A percentile compares a stretch with the other conserved stretches of the same genome.
Conservation (phyloP, 2,329 filamentous ascomycete species). For the Neoscytalidium dimidiatum region DNA sequence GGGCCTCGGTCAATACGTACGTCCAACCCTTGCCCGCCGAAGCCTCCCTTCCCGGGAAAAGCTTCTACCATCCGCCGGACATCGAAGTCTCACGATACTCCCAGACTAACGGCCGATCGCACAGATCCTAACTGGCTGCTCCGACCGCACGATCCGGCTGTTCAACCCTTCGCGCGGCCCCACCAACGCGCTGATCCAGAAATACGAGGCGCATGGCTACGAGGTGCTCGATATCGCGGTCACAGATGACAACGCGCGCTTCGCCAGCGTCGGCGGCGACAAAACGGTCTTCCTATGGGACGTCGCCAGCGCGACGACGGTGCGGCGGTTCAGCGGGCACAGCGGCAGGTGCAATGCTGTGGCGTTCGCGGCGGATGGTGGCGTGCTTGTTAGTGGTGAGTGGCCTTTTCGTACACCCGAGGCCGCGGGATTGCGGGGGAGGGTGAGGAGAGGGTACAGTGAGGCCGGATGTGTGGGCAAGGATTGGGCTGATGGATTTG, state of each 20-base stretch:
- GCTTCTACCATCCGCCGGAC: too few relatives aligned
- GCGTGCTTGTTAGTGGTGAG: conserved; percentile 65
- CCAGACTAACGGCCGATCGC: too few relatives aligned
- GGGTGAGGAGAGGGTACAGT: neutral
- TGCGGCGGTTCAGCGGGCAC: conserved; percentile 74
- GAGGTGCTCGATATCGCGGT: conserved; percentile 83
- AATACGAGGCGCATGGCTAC: conserved; percentile 88
- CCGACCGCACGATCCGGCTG: conserved; percentile 81
- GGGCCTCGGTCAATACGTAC: conserved; percentile 49
- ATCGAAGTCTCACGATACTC: too few relatives aligned
- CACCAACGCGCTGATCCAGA: conserved; percentile 69
- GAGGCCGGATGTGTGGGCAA: neutral
- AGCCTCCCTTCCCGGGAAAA: too few relatives aligned
- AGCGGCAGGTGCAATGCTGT: conserved; percentile 75
- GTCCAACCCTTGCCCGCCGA: conserved; percentile 11
- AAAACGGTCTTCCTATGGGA: conserved; percentile 94
- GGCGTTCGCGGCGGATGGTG: conserved; percentile 74
- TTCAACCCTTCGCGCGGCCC: conserved; percentile 70
- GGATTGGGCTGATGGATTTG: neutral
- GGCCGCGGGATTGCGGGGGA: neutral
- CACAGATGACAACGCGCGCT: conserved; percentile 73
- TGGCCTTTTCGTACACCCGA: neutral
- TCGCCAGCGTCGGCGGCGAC: conserved; percentile 87
- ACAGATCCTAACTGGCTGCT: conserved; percentile 74
- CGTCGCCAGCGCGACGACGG: conserved; percentile 75